These are phyloP conservation scores for Geotrichum fermentans DNA, from an alignment of 1,139 yeast species.

Conservation along the genomic window DNA sequence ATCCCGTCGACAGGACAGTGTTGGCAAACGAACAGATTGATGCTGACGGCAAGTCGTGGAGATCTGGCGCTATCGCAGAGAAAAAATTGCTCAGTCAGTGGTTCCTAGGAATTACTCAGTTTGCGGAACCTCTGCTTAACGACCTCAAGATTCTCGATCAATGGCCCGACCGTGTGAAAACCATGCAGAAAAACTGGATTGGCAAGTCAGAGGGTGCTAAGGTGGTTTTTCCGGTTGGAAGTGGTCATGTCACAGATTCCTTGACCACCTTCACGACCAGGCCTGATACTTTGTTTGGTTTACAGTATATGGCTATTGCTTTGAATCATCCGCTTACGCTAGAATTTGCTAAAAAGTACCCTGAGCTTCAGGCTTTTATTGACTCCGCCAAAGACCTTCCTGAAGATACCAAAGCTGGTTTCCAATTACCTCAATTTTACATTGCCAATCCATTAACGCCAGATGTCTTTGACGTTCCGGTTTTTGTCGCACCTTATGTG, in stretches of 20 bases:
- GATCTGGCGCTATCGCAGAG: slow-evolving; percentile 93
- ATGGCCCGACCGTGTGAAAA: slow-evolving; percentile 87
- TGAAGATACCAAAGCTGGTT: slow-evolving; percentile 64
- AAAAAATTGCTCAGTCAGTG: slow-evolving; percentile 77
- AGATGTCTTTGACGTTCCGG: slow-evolving; percentile 49
- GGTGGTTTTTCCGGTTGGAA: slow-evolving; percentile 39
- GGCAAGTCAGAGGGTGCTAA: slow-evolving; percentile 84
- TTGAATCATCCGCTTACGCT: slow-evolving; percentile 60
- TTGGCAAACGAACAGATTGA: slow-evolving; percentile 97
- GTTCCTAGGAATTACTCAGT: slow-evolving; percentile 85
- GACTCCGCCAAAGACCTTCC: slow-evolving; percentile 37
- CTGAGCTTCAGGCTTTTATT: slow-evolving; percentile 47
- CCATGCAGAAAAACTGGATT: slow-evolving; percentile 93
- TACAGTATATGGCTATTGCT: slow-evolving; percentile 77
- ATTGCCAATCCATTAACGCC: slow-evolving; percentile 58
- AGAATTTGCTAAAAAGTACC: slow-evolving; percentile 38
- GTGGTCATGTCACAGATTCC: slow-evolving; percentile 25
- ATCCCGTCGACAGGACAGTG: slow-evolving; percentile 90
- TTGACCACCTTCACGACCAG: slow-evolving; percentile 74
- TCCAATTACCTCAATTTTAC: slow-evolving; percentile 42
- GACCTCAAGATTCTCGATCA: slow-evolving; percentile 57
- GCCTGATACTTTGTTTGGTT: slow-evolving; percentile 79
- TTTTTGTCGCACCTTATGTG: slow-evolving; percentile 89
- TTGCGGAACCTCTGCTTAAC: slow-evolving; percentile 57
- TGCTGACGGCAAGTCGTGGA: slow-evolving; percentile 84